Base-by-base conservation (phyloP, 371 early-diverging fungal genomes). In the Coemansia sp. region DNA sequence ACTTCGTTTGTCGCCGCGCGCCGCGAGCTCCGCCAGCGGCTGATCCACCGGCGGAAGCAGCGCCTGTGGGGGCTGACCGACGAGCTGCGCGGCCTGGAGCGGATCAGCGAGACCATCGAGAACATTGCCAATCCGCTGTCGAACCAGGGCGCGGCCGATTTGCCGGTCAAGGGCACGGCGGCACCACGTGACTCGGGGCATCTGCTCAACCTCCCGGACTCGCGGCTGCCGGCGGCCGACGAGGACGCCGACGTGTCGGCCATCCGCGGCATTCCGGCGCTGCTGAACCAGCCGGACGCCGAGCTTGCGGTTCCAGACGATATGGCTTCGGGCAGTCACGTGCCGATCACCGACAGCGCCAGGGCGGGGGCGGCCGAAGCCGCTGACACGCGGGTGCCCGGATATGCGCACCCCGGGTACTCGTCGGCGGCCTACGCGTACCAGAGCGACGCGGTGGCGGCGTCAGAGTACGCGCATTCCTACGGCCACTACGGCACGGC, bases 11-110 rank as follows among this genome's bases (percentile, higher is more conserved):
- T 63, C 9, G 48, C 66, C 4, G 31, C 48, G 7, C 57, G 61
- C 36, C 56, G 56, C 40, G 63, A 70, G 39, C 50, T 75, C 49
- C 66, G 75, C 5, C 62, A 52, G 34, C 58, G 66, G 30, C 65
- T 75, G 71, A 59, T 70, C 11, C 50, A 52, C 30, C 43, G 50
- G 10, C 72, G 75, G 50, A 65, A 66, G 33, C 48, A 52, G 59
- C 59, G 59, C 47, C 52, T 69, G 52, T 75, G 75, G 75, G 56
- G 52, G 34, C 55, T 75, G 39, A 51, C 66, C 38, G 75, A 75
- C 50, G 57, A 59, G 11, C 57, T 70, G 20, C 72, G 70, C 45
- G 48, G 49, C 45, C 60, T 75, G 30, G 70, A 75, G 38, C 66
- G 55, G 12, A 41, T 75, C 47, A 65, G 66, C 53, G 60, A 66